A percentile compares a stretch with the other conserved stretches of the same genome.
These are phyloP conservation scores for Tephrocybe sp. DNA, from an alignment of 768 basidiomycete species.

Conservation along the genomic window DNA sequence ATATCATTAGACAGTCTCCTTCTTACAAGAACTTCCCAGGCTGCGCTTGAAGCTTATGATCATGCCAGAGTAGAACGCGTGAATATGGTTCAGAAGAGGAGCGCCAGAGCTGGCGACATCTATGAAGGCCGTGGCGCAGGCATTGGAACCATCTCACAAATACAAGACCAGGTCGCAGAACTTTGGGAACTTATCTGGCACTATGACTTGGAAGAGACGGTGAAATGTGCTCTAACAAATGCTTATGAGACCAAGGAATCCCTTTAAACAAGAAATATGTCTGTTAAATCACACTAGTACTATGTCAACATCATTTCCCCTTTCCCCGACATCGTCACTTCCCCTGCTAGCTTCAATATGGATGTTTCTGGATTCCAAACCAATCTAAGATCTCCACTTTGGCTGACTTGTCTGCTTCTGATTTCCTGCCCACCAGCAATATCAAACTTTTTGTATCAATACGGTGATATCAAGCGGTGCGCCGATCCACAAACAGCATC, in stretches of 20 bases:
- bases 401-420: conserved; percentile 47
- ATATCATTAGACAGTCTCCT: neutral
- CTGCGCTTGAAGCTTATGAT: conserved; percentile 45
- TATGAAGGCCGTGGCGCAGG: conserved; percentile 39
- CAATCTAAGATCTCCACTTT: conserved; percentile 39
- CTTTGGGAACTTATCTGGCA: conserved; percentile 50
- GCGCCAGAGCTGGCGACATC: conserved; percentile 37
- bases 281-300: too few relatives aligned
- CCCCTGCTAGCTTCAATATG: conserved; percentile 30
- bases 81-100: conserved; percentile 44
- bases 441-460: conserved; percentile 35
- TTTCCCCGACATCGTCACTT: conserved; percentile 27
- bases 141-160: conserved; percentile 26
- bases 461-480: conserved; percentile 37
- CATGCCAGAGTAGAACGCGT: conserved; percentile 42
- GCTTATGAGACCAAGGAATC: conserved; percentile 8
- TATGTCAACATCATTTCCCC: conserved; percentile 14
- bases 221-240: conserved; percentile 27
- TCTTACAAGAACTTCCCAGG: conserved; percentile 24
- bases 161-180: conserved; percentile 30
- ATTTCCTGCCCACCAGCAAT: conserved; percentile 30
- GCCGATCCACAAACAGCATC: conserved; percentile 40
- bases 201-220: conserved; percentile 41
- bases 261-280: neutral
- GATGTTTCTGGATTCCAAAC: conserved; percentile 30